Evolutionary conservation across 75 land plant species (phyloP), one percentile per base, ranked within the genome.

Genomic region (Selaginella moellendorffii): DNA sequence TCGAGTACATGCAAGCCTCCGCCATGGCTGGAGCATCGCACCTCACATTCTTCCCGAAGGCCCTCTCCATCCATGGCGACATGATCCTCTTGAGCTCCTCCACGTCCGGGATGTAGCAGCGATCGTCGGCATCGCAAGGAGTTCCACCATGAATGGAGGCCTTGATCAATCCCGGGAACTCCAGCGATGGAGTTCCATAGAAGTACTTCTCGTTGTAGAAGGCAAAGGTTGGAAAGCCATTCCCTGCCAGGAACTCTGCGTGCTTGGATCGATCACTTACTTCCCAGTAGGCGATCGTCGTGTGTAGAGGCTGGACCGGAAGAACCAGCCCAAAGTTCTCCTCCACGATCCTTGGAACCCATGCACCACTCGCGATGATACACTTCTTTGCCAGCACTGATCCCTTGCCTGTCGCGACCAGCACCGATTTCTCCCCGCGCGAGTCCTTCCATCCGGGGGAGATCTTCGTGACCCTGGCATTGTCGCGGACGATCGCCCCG

Each of bases 151-250:
- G 89, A 26, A 81, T 30, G 0, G 80, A 71, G 0, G 87, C 63
- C 65, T 92, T 92, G 22, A 92, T 54, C 60, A 92, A 60, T 0
- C 95, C 95, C 21, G 97, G 89, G 66, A 64, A 85, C 73, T 92
- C 97, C 64, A 83, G 14, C 14, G 86, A 77, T 24, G 97, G 85
- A 24, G 89, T 88, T 12, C 97, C 97, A 61, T 88, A 92, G 10
- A 92, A 61, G 51, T 72, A 80, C 14, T 86, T 85, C 0, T 68
- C 58, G 2, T 79, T 82, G 67, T 85, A 88, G 74, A 79, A 76
- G 0, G 83, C 68, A 58, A 92, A 88, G 0, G 82, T 77, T 5
- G 97, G 97, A 42, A 92, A 88, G 27, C 75, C 80, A 0, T 54
- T 65, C n/a, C 65, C 72, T 1, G 82, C 65, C 1, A 79, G 64